phyloP scores from a whole-genome alignment of 495 filamentous ascomycete genomes.

The Podospora comata region DNA sequence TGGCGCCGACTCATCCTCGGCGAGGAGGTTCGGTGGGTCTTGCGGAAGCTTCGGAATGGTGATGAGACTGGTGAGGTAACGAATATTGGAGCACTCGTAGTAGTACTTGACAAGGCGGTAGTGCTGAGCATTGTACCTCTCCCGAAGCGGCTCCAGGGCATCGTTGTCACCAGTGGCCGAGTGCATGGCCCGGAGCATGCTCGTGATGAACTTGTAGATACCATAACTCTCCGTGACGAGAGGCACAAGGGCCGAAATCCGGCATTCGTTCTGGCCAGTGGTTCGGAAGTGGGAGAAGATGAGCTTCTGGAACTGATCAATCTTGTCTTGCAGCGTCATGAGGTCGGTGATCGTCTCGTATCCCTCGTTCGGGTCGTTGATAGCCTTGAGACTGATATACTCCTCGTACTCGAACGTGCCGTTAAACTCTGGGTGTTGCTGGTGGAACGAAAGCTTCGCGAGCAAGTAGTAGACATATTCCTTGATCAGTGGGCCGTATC shows the following conservation, averaged over 20 bases:
- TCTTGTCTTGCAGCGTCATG: constrained; percentile 96
- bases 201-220: constrained; percentile 94
- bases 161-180: constrained; percentile 93
- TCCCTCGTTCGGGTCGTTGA: constrained; percentile 98
- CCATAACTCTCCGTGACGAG: constrained; percentile 97
- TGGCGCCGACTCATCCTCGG: constrained; percentile 79
- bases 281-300: constrained; percentile 94
- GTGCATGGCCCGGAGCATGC: constrained; percentile 96
- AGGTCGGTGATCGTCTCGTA: constrained; percentile 97
- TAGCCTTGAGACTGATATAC: constrained; percentile 95
- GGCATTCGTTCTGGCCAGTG: constrained; percentile 90
- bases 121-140: constrained; percentile 90
- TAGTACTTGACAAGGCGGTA: constrained; percentile 96
- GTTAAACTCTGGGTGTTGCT: constrained; percentile 96
- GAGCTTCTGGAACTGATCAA: constrained; percentile 95
- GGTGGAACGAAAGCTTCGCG: constrained; percentile 89
- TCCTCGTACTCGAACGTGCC: constrained; percentile 99
- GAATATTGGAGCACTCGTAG: constrained; percentile 96
- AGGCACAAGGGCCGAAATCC: constrained; percentile 89
- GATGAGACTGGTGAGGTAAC: constrained; percentile 93
- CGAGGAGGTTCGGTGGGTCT: constrained; percentile 83
- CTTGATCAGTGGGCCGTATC: constrained; percentile 85
- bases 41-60: constrained; percentile 93
- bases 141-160: constrained; percentile 83
- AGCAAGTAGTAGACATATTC: constrained; percentile 95